phyloP scores from a whole-genome alignment of 106 monocot species.

The Phalaenopsis equestris region DNA sequence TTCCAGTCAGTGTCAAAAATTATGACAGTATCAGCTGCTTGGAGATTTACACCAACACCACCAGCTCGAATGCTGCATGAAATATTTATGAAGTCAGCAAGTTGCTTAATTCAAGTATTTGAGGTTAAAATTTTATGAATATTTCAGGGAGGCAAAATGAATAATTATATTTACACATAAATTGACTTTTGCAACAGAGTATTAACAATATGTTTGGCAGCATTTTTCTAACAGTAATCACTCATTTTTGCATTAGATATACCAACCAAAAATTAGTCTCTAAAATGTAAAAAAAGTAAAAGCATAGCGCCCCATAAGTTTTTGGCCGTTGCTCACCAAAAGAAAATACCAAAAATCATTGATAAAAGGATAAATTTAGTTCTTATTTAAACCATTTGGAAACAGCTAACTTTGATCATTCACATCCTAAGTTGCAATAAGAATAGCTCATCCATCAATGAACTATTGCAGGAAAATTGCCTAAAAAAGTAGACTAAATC shows the following conservation, averaged over 20 bases:
- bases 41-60: slow-evolving; percentile 99
- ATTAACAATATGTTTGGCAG: background rate
- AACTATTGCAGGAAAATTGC: background rate
- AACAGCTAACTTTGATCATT: background rate
- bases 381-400: background rate
- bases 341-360: background rate
- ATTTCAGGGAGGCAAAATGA: background rate
- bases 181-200: background rate
- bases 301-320: background rate
- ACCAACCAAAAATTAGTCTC: background rate
- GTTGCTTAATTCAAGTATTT: background rate
- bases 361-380: background rate
- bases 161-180: background rate
- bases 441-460: background rate
- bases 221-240: background rate
- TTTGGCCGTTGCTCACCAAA: background rate
- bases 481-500: background rate
- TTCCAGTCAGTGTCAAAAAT: slow-evolving; percentile 99
- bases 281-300: background rate
- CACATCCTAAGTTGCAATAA: background rate
- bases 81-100: slow-evolving; percentile 4
- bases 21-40: slow-evolving; percentile 99
- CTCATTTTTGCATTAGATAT: background rate
- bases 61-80: slow-evolving; percentile 93
- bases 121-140: background rate